Base-by-base conservation (phyloP, 495 filamentous ascomycete genomes). In the Xylaria cubensis region DNA sequence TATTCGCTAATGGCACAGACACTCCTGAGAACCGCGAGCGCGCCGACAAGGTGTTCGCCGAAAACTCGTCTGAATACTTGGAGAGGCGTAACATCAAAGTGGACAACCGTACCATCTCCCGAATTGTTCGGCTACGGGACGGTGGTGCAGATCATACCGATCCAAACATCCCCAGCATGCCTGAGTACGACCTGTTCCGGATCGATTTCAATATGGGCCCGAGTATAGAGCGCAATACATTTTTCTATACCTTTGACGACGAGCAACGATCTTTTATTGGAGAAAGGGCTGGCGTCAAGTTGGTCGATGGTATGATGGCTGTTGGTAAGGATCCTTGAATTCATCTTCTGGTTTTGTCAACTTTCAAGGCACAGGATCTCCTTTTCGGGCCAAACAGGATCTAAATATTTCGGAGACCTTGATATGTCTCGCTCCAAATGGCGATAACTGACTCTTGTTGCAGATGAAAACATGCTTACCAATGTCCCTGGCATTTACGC, bases 1-100 rank as follows among this genome's bases (percentile, higher is more conserved):
- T 85, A 1, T 85, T 88, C 69, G 83, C 86, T 34, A 89, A 90
- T 76, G 87, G 88, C 55, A 87, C 87, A 3, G 80, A 86, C 64
- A 87, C 83, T 3, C 76, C 80, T 2, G 79, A 73, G 0, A 73
- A 74, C 34, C 82, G 83, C 24, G 81, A 77, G 34, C 66, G 73
- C 0, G 80, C 86, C 19, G 78, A 80, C 9, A 55, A 44, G 0
- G 78, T 80, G 70, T 80, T 84, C 70, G 76, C 81, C 0, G 74
- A 81, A 59, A 77, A 75, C 13, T 88, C 84, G 84, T 64, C 83
- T 61, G 74, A 74, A 34, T 86, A 86, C 75, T 75, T 90, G 0
- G 66, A 74, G 17, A 75, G 81, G 2, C 86, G 85, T 79, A 82
- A 83, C 72, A 82, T 88, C 32, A 77, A 72, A 0, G 77, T 89